Percentiles rank a stretch among this genome's conserved stretches.
These are phyloP conservation scores for Protomyces pachydermus DNA, from an alignment of 1,139 yeast species.

Conservation along the genomic window DNA sequence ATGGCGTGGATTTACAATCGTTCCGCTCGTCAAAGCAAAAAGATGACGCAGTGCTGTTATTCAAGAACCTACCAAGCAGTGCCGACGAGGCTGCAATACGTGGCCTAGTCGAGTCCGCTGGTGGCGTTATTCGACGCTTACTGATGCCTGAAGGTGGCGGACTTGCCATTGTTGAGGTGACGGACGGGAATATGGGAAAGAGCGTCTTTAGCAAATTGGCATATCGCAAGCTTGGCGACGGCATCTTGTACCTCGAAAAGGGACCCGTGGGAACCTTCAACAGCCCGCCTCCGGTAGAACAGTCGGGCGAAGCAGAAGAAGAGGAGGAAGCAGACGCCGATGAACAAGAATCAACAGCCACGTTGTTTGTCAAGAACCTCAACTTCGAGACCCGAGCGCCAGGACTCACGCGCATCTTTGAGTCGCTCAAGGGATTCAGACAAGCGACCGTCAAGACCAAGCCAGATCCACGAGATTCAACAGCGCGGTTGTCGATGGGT, in stretches of 20 bases:
- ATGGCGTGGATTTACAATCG: conserved; percentile 75
- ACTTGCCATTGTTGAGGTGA: conserved; percentile 88
- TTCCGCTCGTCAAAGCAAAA: conserved; percentile 59
- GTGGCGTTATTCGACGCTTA: conserved; percentile 64
- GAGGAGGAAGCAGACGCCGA: conserved; percentile 45
- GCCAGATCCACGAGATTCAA: conserved; percentile 73
- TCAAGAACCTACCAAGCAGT: conserved; percentile 85
- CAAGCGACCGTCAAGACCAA: conserved; percentile 80
- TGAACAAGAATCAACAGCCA: conserved; percentile 66
- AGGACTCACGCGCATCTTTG: conserved; percentile 58
- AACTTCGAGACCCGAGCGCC: conserved; percentile 71
- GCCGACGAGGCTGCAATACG: conserved; percentile 75
- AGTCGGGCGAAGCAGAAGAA: conserved; percentile 37
- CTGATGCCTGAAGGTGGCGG: conserved; percentile 97
- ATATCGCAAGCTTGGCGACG: conserved; percentile 77
- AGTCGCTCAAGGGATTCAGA: conserved; percentile 69
- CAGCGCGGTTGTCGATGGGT: conserved; percentile 79
- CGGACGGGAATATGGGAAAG: conserved; percentile 78
- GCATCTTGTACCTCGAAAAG: conserved; percentile 82
- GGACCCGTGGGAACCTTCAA: conserved; percentile 79
- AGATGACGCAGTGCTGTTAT: conserved; percentile 74
- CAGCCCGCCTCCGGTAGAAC: conserved; percentile 36
- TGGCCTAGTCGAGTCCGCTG: conserved; percentile 72
- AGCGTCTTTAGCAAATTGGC: conserved; percentile 85
- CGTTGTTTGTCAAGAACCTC: conserved; percentile 85